Evolutionary conservation across 345 rosid genomes (phyloP).

Genomic region (Brassica cretica): DNA sequence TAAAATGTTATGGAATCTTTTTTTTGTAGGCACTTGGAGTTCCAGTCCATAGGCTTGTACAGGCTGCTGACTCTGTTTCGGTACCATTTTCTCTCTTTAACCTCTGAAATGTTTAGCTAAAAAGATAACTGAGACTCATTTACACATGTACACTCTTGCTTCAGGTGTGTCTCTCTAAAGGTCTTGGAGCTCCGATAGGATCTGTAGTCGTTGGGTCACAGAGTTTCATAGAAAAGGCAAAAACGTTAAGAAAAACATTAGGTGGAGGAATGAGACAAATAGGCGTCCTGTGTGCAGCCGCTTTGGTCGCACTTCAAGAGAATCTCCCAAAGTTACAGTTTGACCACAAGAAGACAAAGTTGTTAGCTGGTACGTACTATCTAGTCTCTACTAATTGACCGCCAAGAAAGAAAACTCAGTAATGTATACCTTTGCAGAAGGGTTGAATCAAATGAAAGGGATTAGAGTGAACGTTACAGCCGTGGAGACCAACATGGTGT

Average conservation of each 20-base stretch:
- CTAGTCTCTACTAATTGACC: no score
- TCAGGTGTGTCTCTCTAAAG: constrained; percentile 86
- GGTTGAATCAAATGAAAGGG: constrained; percentile 72
- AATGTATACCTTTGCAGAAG: no score
- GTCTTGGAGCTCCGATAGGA: constrained; percentile 92
- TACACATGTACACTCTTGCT: not conserved
- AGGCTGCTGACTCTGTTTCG: constrained; percentile 86
- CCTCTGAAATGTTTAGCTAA: not conserved
- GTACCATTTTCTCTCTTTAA: constrained; percentile 26
- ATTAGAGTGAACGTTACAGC: constrained; percentile 58
- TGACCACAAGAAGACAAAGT: constrained; percentile 83
- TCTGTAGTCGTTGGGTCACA: constrained; percentile 83
- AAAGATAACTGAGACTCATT: not conserved
- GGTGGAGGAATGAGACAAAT: constrained; percentile 97
- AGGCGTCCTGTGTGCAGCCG: constrained; percentile 82
- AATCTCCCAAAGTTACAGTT: constrained; percentile 53
- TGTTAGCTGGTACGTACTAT: constrained; percentile 65
- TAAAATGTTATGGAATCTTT: not conserved
- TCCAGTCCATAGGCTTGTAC: constrained; percentile 75
- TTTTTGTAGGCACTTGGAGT: constrained; percentile 73
- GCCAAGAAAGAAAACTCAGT: no score
- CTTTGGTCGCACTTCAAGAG: constrained; percentile 71
- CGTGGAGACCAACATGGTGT: constrained; percentile 88
- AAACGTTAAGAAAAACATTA: constrained; percentile 73
- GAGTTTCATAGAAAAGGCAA: constrained; percentile 76